A percentile compares a stretch with the other conserved stretches of the same genome.
These are phyloP conservation scores for Solanum virginianum DNA, from an alignment of 257 asterid genomes.

Conservation along the genomic window DNA sequence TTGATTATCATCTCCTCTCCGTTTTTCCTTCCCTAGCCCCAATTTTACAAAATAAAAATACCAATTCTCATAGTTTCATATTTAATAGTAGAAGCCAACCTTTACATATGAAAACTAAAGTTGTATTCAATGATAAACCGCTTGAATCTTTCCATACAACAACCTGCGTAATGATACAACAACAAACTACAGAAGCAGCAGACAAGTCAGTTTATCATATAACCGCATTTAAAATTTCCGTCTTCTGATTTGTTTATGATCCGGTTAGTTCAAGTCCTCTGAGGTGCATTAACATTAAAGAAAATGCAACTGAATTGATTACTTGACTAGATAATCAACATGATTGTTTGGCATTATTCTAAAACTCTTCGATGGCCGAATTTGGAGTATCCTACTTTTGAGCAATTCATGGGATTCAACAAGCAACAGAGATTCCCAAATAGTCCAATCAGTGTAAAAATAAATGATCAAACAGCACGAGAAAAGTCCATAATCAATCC, in stretches of 20 bases:
- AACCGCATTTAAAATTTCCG: background rate
- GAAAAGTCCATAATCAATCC: background rate
- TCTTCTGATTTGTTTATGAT: background rate
- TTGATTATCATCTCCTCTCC: background rate
- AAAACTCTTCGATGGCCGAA: background rate
- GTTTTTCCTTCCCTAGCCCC: background rate
- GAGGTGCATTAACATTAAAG: background rate
- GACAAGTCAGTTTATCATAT: background rate
- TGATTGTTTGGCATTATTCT: background rate
- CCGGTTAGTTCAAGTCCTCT: background rate
- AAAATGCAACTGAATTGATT: background rate
- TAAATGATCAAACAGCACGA: background rate
- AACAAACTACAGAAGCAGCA: background rate
- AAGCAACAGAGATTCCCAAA: background rate
- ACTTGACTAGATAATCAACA: background rate
- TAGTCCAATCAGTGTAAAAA: background rate
- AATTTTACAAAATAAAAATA: background rate
- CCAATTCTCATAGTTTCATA: background rate
- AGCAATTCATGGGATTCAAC: background rate
- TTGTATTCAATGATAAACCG: background rate
- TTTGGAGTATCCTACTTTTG: background rate
- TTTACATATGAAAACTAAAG: background rate
- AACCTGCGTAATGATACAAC: background rate
- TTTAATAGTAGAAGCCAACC: background rate
- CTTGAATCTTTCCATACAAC: background rate